phyloP scores from a whole-genome alignment of 2,329 filamentous ascomycete genomes.

The Teratosphaeria gauchensis region DNA sequence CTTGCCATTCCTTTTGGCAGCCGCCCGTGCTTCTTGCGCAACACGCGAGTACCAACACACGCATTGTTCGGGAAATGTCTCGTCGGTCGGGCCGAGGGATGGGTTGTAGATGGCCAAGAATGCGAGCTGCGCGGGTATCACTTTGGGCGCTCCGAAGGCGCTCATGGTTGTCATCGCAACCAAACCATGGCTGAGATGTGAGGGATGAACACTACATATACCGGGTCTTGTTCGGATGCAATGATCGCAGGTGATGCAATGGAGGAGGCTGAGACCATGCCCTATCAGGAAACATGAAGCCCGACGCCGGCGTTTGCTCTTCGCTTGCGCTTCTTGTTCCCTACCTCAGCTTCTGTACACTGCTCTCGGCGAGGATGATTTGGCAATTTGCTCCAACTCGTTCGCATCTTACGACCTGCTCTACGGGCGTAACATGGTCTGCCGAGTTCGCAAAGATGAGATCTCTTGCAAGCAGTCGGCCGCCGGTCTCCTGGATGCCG shows the following conservation, averaged over 20 bases:
- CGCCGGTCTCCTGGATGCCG: neutral
- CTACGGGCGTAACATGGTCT: neutral
- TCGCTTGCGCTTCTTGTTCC: too few species aligned
- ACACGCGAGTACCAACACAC: slow-evolving; percentile 73
- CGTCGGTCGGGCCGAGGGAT: slow-evolving; percentile 60
- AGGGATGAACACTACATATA: neutral
- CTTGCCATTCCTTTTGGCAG: slow-evolving; percentile 15
- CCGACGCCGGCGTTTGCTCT: too few species aligned
- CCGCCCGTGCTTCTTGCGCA: slow-evolving; percentile 18
- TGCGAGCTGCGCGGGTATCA: slow-evolving; percentile 66
- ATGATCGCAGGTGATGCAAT: neutral
- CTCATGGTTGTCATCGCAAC: neutral
- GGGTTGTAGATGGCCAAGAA: slow-evolving; percentile 96
- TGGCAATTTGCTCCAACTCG: too few species aligned
- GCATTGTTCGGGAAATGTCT: slow-evolving; percentile 70
- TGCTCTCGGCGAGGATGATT: too few species aligned
- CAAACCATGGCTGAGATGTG: neutral
- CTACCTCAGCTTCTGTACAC: too few species aligned
- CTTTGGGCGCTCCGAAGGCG: slow-evolving; percentile 1
- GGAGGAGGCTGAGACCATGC: neutral
- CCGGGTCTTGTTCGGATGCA: neutral
- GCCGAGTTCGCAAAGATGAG: neutral
- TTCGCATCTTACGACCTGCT: neutral
- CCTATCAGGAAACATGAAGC: too few species aligned
- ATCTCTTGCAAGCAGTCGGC: neutral